Conservation (phyloP, 352 stramenopile genomes). For the Globisporangium irregulare region DNA sequence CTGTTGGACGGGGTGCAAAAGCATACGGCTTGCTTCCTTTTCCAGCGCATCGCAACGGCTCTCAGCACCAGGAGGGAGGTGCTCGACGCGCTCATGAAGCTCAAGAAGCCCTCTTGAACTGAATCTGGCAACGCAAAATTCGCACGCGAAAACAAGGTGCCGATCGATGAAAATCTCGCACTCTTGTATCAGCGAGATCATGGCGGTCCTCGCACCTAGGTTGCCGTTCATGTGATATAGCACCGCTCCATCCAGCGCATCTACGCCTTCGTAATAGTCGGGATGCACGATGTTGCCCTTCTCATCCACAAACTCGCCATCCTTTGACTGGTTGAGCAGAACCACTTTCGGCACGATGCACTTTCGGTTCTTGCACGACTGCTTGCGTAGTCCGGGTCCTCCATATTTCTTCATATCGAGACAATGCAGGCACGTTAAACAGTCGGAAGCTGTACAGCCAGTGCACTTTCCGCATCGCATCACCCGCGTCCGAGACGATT, state of each 20-base stretch:
- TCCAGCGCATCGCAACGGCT: slow-evolving; percentile 23
- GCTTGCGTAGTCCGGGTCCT: slow-evolving; percentile 71
- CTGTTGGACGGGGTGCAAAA: slow-evolving; percentile 46
- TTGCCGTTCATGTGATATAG: slow-evolving; percentile 16
- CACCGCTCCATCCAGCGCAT: slow-evolving; percentile 28
- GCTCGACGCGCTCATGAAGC: slow-evolving; percentile 46
- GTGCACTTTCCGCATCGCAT: slow-evolving; percentile 76
- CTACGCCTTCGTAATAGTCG: slow-evolving; percentile 29
- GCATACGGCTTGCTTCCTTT: slow-evolving; percentile 35
- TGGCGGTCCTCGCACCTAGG: slow-evolving; percentile 16
- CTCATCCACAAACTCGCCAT: slow-evolving; percentile 54
- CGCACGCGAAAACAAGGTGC: slow-evolving; percentile 51
- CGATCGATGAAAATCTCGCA: slow-evolving; percentile 54
- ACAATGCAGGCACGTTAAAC: slow-evolving; percentile 75
- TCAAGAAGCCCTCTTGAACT: slow-evolving; percentile 52
- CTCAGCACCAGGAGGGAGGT: slow-evolving; percentile 15
- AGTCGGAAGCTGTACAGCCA: slow-evolving; percentile 68
- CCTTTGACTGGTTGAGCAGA: slow-evolving; percentile 58
- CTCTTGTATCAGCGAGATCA: slow-evolving; percentile 47
- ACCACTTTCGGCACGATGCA: slow-evolving; percentile 72
- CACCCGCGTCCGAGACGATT: slow-evolving; percentile 48
- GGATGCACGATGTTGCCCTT: slow-evolving; percentile 35
- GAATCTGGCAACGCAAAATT: slow-evolving; percentile 39
- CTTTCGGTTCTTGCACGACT: slow-evolving; percentile 79
- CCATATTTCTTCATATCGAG: slow-evolving; percentile 87